Base-by-base conservation (phyloP, 106 monocot species). In the Posidonia australis region DNA sequence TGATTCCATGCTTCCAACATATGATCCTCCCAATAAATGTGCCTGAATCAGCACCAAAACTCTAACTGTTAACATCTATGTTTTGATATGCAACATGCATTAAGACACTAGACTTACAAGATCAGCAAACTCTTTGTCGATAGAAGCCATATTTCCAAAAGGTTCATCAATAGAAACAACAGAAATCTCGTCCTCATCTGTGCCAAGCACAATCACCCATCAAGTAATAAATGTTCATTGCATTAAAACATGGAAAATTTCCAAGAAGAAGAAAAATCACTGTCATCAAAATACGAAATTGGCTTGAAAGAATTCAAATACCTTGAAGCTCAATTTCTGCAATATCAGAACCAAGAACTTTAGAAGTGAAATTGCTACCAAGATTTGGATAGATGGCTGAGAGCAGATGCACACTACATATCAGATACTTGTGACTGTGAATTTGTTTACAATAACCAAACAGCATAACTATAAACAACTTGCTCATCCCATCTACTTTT, bases 141-240 rank as follows among this genome's bases (percentile, higher is more conserved):
- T 13, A 51, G 78, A 80, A 65, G 73, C 68, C 10, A 69, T 70
- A 71, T 78, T 81, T 29, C 78, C 74, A 55, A 54, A 49, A 65
- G 74, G 59, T 63, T 87, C 87, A 70, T 98, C 87, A 17, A 90
- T 24, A 36, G 48, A 60, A 68, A 76, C 27, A 58, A 88, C 65
- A 64, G 59, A 76, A 80, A 87, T 71, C n/a, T 87, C 77, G 51
- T 82, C 78, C 51, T 73, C 80, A 65, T 63, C 96, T 91, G 77
- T 58, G 13, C 5, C 27, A 58, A 58, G 58, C 24, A 58, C 5
- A 57, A 62, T 20, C 42, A 44, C 23, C 20, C 9, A 57, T 5
- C 12, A 5, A 62, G 10, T 18, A 19, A 20, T 5, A 54, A 47
- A 61, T 25, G 41, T 13, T 18, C 31, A 24, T 0, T 21, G 14